A percentile compares a stretch with the other conserved stretches of the same genome.
phyloP scores from a whole-genome alignment of 495 filamentous ascomycete genomes.

The Lasiosphaeria ovina region DNA sequence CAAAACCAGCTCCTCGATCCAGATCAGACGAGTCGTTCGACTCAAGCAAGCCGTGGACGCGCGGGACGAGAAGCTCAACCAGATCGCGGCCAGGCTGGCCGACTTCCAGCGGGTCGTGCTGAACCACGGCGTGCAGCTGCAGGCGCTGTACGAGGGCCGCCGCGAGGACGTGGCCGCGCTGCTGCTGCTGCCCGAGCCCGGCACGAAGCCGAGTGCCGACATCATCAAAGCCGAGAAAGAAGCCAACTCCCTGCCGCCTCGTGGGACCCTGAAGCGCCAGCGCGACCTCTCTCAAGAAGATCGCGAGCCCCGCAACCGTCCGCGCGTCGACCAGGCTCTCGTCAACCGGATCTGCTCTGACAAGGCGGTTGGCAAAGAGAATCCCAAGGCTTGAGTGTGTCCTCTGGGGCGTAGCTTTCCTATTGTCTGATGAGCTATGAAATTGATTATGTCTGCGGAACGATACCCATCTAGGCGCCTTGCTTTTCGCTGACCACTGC shows the following conservation, averaged over 20 bases:
- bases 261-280: neutral
- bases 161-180: conserved; percentile 13
- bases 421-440: neutral
- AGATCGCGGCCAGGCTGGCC: conserved; percentile 22
- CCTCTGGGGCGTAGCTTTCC: neutral
- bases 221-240: neutral
- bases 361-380: neutral
- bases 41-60: conserved; percentile 22
- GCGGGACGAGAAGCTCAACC: conserved; percentile 21
- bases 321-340: neutral
- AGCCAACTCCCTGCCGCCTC: neutral
- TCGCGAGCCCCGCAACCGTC: neutral
- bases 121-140: conserved; percentile 26
- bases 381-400: neutral
- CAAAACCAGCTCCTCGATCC: neutral
- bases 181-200: neutral
- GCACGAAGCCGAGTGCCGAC: neutral
- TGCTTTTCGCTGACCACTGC: no score
- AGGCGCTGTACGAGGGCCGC: conserved; percentile 27
- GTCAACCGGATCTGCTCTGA: neutral
- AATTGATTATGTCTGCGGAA: neutral
- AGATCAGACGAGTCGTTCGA: conserved; percentile 8
- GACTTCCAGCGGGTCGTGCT: conserved; percentile 23
- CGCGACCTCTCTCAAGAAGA: neutral
- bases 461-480: no score